These are phyloP conservation scores for Termitomyces sp. DNA, from an alignment of 768 basidiomycete species.

Conservation along the genomic window DNA sequence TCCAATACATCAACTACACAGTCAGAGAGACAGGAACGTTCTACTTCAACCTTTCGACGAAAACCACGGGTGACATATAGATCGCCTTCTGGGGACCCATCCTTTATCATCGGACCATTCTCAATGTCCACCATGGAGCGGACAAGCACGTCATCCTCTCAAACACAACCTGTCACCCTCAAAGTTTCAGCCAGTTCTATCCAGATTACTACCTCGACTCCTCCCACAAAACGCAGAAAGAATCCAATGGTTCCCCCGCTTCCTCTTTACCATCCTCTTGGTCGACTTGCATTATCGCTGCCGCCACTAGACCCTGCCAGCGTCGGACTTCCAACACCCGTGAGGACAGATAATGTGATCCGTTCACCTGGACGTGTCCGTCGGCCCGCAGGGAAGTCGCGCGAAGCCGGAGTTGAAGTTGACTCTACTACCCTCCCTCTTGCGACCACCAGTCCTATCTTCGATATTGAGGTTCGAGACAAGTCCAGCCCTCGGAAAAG, in stretches of 20 bases:
- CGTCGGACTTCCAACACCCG: conserved; percentile 50
- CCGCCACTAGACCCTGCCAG: conserved; percentile 55
- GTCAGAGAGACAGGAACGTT: conserved; percentile 4
- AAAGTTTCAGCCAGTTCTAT: conserved; percentile 5
- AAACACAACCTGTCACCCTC: conserved; percentile 3
- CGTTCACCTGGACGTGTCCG: conserved; percentile 36
- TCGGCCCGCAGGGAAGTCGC: conserved; percentile 42
- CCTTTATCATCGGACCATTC: conserved; percentile 9
- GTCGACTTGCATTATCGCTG: conserved; percentile 57
- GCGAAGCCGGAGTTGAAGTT: conserved; percentile 43
- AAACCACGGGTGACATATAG: conserved; percentile 57
- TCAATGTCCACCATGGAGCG: conserved; percentile 4
- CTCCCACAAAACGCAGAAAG: conserved; percentile 12
- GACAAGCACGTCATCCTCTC: conserved; percentile 10
- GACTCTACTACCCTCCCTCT: conserved; percentile 20
- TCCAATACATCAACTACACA: neutral
- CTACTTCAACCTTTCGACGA: conserved; percentile 34
- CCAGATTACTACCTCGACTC: neutral
- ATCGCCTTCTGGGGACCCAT: conserved; percentile 41
- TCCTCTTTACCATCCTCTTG: conserved; percentile 67
- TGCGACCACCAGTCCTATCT: conserved; percentile 26
- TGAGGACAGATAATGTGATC: conserved; percentile 38
- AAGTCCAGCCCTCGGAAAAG: conserved; percentile 49
- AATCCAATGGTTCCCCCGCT: conserved; percentile 36
- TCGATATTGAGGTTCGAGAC: conserved; percentile 34